These are phyloP conservation scores for Wolfiporia cocos DNA, from an alignment of 1,284 basidiomycete species.

Conservation along the genomic window DNA sequence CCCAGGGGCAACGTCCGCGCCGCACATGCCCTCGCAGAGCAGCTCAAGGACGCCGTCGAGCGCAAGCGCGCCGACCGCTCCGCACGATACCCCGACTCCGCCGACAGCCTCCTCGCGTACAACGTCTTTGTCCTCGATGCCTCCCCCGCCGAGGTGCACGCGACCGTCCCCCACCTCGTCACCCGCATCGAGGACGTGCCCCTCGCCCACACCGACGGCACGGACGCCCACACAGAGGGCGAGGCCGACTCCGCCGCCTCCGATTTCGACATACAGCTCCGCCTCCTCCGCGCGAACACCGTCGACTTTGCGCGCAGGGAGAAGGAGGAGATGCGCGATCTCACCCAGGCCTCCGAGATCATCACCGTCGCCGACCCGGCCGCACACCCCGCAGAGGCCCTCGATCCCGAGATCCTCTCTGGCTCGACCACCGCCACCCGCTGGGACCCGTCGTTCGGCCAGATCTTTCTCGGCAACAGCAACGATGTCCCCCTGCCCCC, in stretches of 20 bases:
- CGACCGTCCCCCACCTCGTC: slow-evolving; percentile 43
- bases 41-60: slow-evolving; percentile 53
- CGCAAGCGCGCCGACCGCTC: slow-evolving; percentile 46
- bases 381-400: slow-evolving; percentile 6
- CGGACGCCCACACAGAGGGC: slow-evolving; percentile 24
- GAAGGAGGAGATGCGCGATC: slow-evolving; percentile 84
- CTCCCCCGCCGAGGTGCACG: slow-evolving; percentile 39
- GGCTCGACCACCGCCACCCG: slow-evolving; percentile 34
- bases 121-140: slow-evolving; percentile 85
- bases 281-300: slow-evolving; percentile 41
- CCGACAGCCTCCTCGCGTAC: slow-evolving; percentile 54
- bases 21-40: slow-evolving; percentile 49
- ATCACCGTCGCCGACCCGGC: slow-evolving; percentile 11
- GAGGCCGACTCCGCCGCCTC: slow-evolving; percentile 26
- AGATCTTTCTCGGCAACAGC: slow-evolving; percentile 74
- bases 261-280: slow-evolving; percentile 20
- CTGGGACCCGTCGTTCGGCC: slow-evolving; percentile 51
- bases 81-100: slow-evolving; percentile 13
- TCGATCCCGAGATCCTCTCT: slow-evolving; percentile 14
- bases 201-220: slow-evolving; percentile 24
- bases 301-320: slow-evolving; percentile 75
- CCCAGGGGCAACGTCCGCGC: slow-evolving; percentile 49
- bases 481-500: slow-evolving; percentile 61
- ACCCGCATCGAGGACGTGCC: slow-evolving; percentile 22
- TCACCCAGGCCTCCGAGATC: slow-evolving; percentile 80